Evolutionary conservation across 345 rosid species (phyloP), one percentile per base, ranked within the genome.

Genomic region (Pistacia integerrima): DNA sequence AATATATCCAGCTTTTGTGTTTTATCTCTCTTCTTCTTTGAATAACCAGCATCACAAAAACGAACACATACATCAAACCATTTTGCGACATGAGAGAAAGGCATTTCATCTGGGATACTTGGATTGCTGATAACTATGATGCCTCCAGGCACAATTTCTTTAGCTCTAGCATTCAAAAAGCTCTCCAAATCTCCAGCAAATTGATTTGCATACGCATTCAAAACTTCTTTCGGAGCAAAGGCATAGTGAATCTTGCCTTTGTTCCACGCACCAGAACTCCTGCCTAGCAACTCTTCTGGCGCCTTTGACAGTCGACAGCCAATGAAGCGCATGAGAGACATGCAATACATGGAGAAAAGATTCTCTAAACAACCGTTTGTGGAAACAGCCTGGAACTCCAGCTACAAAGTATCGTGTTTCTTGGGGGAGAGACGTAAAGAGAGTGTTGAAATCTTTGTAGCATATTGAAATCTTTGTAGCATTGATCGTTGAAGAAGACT

Each of bases 391-490:
- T 0, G 90, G 87, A 44, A 88, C 84, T 41, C 85, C 87, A n/a
- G 84, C 56, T 0, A 52, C 86, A 13, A 82, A 79, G 79, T 85
- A 89, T 8, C 18, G 30, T 49, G 67, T 62, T 11, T 74, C 69
- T 4, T 30, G 41, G 1, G 88, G 90, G 36, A 84, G 88, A 51
- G 82, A 84, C 30, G 76, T n/a, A 71, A 84, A 86, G 41, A 91
- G 89, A 38, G 89, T 82, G 63, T 91, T 91, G 85, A 89, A 91
- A 77, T 91, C 93, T 51, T 88, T 91, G 64, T 71, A 73, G 7
- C 84, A 25, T 8, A n/a, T n/a, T n/a, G n/a, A n/a, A n/a, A n/a
- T n/a, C n/a, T 51, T 88, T 91, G 64, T 71, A 73, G 7, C 84
- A 25, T 8, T 83, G 90, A 64, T 89, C 93, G 58, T 82, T 84